A percentile compares a stretch with the other conserved stretches of the same genome.
Evolutionary conservation across 1,284 basidiomycete genomes (phyloP).

Genomic region (Cerioporus squamosus): DNA sequence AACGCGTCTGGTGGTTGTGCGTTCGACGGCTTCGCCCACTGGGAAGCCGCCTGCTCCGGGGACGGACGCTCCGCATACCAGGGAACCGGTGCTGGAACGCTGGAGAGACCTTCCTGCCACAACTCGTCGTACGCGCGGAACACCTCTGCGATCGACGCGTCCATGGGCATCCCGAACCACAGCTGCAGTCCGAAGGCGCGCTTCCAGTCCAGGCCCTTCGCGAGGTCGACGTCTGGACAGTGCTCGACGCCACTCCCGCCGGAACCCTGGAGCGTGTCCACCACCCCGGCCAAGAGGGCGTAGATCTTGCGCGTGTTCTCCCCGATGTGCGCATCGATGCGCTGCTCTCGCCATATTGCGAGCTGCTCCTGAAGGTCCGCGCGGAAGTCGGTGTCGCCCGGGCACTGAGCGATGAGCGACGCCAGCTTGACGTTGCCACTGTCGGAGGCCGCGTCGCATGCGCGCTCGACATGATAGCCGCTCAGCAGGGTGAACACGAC

Average conservation of each 20-base stretch:
- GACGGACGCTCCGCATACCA: constrained; percentile 58
- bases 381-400: constrained; percentile 80
- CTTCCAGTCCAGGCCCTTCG: constrained; percentile 93
- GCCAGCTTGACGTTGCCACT: constrained; percentile 86
- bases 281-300: constrained; percentile 83
- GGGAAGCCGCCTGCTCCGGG: constrained; percentile 25
- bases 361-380: constrained; percentile 82
- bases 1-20: constrained; percentile 67
- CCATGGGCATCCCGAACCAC: constrained; percentile 86
- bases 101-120: constrained; percentile 46
- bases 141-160: constrained; percentile 73
- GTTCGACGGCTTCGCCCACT: constrained; percentile 43
- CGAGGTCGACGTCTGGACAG: constrained; percentile 70
- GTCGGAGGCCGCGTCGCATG: constrained; percentile 78
- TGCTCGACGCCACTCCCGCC: constrained; percentile 59
- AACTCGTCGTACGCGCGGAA: constrained; percentile 71
- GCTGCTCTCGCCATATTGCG: constrained; percentile 82
- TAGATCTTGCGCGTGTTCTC: constrained; percentile 82
- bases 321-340: constrained; percentile 74
- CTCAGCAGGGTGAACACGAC: constrained; percentile 81
- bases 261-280: constrained; percentile 67
- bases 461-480: constrained; percentile 87
- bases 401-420: constrained; percentile 89
- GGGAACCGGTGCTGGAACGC: constrained; percentile 69
- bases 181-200: constrained; percentile 89